Conservation (phyloP, 441 rosid species). For the Viola pubescens region DNA sequence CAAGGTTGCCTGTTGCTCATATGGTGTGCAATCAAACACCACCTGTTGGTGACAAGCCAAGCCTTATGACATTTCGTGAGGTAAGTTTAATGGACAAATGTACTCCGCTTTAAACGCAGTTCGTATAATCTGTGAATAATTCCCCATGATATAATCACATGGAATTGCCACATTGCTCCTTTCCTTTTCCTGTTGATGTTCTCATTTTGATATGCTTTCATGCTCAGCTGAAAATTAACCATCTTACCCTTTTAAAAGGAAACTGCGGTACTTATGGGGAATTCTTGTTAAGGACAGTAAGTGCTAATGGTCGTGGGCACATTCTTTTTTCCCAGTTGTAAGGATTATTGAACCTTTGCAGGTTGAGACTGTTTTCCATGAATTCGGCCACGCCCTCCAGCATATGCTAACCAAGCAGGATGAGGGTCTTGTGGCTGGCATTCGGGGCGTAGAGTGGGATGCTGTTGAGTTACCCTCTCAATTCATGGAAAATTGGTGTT, state of each 20-base stretch:
- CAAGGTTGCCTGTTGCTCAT: conserved; percentile 87
- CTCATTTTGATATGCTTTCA: no score
- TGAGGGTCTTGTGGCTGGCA: conserved; percentile 89
- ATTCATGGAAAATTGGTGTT: conserved; percentile 99
- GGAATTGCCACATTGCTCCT: no score
- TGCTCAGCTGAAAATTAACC: no score
- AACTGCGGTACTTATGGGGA: no score
- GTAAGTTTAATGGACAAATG: conserved; percentile 24
- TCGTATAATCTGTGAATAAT: no score
- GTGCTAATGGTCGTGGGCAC: no score
- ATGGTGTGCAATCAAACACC: conserved; percentile 97
- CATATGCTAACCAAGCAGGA: conserved; percentile 92
- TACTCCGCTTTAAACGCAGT: background rate
- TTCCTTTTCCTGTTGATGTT: no score
- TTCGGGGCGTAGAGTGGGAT: conserved; percentile 87
- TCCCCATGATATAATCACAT: no score
- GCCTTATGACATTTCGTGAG: conserved; percentile 95
- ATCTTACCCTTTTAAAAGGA: no score
- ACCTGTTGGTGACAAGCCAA: conserved; percentile 91
- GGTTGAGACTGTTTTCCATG: conserved; percentile 97
- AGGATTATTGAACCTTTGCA: conserved; percentile 23
- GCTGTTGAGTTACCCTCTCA: conserved; percentile 95
- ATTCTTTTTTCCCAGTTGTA: background rate
- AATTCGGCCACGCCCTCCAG: conserved; percentile 97
- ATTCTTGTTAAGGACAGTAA: no score